These are phyloP conservation scores for Pholiota adiposa DNA, from an alignment of 1,284 basidiomycete species.

Conservation along the genomic window DNA sequence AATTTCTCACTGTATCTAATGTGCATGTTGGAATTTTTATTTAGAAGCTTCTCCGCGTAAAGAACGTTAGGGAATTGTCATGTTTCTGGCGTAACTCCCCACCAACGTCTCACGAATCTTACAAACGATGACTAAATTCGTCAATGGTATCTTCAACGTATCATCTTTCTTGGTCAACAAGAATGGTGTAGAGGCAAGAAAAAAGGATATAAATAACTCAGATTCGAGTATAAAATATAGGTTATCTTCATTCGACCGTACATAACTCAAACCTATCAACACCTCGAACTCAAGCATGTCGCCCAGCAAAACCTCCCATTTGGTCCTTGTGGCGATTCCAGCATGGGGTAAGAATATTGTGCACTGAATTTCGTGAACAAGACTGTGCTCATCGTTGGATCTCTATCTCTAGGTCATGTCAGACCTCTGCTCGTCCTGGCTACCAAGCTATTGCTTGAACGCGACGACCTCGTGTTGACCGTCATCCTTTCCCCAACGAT, in stretches of 20 bases:
- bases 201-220: no score
- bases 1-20: no score
- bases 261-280: no score
- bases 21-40: no score
- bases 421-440: slow-evolving; percentile 3
- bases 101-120: no score
- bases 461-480: neutral
- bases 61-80: no score
- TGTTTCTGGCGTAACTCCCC: no score
- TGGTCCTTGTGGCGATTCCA: neutral
- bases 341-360: slow-evolving; percentile 4
- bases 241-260: no score
- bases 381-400: neutral
- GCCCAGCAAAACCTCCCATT: neutral
- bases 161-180: no score
- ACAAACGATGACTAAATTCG: neutral
- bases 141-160: neutral
- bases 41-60: no score
- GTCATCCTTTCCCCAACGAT: neutral
- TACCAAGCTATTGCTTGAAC: neutral
- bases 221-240: no score
- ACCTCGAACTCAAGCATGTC: neutral
- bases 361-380: neutral
- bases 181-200: no score
- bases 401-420: slow-evolving; percentile 1